Conservation (phyloP, 768 basidiomycete genomes). For the Naematelia encephala region DNA sequence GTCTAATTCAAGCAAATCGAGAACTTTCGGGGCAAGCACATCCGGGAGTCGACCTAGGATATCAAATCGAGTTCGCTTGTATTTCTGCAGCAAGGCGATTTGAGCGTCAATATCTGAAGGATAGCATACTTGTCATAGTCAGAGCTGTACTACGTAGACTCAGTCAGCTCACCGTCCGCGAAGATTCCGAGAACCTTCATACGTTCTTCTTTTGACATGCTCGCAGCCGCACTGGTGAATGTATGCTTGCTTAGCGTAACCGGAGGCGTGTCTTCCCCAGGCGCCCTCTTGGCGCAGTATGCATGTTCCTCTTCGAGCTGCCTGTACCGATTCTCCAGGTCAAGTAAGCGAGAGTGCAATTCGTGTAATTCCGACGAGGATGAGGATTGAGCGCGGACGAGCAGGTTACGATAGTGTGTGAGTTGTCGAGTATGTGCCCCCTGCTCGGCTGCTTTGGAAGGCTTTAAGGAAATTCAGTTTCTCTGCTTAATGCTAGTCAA, state of each 20-base stretch:
- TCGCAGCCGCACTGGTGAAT: too few relatives aligned
- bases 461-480: too few relatives aligned
- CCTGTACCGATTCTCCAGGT: conserved; percentile 15
- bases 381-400: conserved; percentile 24
- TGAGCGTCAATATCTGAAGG: conserved; percentile 82
- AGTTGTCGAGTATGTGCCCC: conserved; percentile 14
- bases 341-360: conserved; percentile 16
- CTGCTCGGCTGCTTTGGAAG: too few relatives aligned
- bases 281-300: too few relatives aligned
- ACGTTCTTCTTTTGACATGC: too few relatives aligned
- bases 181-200: too few relatives aligned
- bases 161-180: conserved; percentile 25
- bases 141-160: too few relatives aligned
- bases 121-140: conserved; percentile 63
- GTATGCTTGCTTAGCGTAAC: too few relatives aligned
- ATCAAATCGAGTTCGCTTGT: conserved; percentile 76
- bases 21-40: conserved; percentile 62
- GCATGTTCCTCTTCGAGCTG: conserved; percentile 17
- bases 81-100: conserved; percentile 79
- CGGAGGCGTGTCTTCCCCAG: too few relatives aligned
- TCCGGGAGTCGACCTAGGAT: conserved; percentile 69
- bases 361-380: conserved; percentile 27
- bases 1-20: conserved; percentile 60
- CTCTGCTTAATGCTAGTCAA: too few relatives aligned
- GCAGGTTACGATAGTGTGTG: conserved; percentile 27